Conservation (phyloP, 306 rosid species). For the Rubus idaeus region DNA sequence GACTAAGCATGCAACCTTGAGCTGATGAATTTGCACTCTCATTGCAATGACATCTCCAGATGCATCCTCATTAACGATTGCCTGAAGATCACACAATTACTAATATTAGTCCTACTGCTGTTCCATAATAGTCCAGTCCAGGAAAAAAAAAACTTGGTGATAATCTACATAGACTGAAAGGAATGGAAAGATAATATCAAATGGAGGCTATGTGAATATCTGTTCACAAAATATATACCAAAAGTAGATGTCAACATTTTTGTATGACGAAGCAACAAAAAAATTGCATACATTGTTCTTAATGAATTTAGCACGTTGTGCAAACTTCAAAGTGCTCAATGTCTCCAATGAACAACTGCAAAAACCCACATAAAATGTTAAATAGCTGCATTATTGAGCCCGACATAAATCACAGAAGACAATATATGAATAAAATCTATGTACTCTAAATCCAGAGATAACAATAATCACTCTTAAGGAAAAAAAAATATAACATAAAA, state of each 20-base stretch:
- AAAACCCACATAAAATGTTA: slow-evolving; percentile 22
- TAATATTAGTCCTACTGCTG: neutral
- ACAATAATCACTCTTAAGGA: neutral
- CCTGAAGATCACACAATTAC: slow-evolving; percentile 42
- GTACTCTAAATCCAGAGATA: neutral
- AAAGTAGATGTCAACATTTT: neutral
- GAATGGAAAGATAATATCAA: neutral
- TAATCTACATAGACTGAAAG: neutral
- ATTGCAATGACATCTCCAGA: slow-evolving; percentile 95
- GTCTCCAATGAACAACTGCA: slow-evolving; percentile 97
- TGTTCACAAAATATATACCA: neutral
- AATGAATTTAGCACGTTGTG: slow-evolving; percentile 93
- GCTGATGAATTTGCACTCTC: slow-evolving; percentile 95
- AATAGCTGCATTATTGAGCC: neutral
- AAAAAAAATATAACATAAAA: neutral
- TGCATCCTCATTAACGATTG: slow-evolving; percentile 93
- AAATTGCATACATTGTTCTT: slow-evolving; percentile 78
- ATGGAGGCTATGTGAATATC: neutral
- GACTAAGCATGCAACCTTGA: slow-evolving; percentile 58
- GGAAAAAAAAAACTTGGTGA: no score
- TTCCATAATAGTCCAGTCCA: neutral
- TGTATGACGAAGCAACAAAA: neutral
- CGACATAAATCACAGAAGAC: neutral
- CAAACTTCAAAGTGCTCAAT: slow-evolving; percentile 96
- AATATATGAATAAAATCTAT: neutral